phyloP scores from a whole-genome alignment of 2,329 filamentous ascomycete genomes.

The Fusarium sp. region DNA sequence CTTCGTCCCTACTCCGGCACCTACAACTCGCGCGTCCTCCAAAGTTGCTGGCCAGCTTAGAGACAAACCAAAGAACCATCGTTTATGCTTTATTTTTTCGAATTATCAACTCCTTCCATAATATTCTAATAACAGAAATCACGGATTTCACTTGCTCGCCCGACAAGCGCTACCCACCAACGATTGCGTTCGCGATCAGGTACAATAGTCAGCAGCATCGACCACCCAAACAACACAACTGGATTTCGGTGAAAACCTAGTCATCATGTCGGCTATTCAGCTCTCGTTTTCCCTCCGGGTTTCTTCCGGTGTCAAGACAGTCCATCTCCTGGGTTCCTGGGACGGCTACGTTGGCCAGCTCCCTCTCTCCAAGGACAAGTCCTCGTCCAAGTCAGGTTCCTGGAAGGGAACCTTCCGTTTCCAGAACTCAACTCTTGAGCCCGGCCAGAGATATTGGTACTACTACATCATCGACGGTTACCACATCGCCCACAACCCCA shows the following conservation, averaged over 20 bases:
- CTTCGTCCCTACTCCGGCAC: constrained; percentile 13
- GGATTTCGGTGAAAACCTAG: constrained; percentile 36
- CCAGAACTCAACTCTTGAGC: constrained; percentile 85
- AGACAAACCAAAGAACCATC: constrained; percentile 39
- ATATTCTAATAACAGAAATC: constrained; percentile 60
- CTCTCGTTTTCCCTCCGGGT: constrained; percentile 96
- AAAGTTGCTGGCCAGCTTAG: constrained; percentile 58
- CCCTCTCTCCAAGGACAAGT: constrained; percentile 89
- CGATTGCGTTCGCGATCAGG: constrained; percentile 19
- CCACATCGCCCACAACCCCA: constrained; percentile 96
- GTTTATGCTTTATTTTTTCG: constrained; percentile 40
- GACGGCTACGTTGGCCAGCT: constrained; percentile 97
- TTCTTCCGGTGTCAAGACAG: constrained; percentile 95
- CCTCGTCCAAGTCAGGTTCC: constrained; percentile 84
- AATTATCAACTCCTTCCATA: constrained; percentile 45
- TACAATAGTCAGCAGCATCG: constrained; percentile 45
- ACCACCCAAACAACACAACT: constrained; percentile 46
- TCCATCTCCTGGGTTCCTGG: constrained; percentile 97
- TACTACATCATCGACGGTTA: constrained; percentile 99
- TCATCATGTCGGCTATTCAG: constrained; percentile 89
- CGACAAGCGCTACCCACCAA: constrained; percentile 46
- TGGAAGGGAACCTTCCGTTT: constrained; percentile 99
- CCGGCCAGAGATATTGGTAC: constrained; percentile 98
- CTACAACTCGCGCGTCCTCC: constrained; percentile 24
- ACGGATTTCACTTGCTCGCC: constrained; percentile 69